Evolutionary conservation across 805 yeast species (phyloP), one percentile per base, ranked within the genome.

Genomic region (Monosporozyma unispora): DNA sequence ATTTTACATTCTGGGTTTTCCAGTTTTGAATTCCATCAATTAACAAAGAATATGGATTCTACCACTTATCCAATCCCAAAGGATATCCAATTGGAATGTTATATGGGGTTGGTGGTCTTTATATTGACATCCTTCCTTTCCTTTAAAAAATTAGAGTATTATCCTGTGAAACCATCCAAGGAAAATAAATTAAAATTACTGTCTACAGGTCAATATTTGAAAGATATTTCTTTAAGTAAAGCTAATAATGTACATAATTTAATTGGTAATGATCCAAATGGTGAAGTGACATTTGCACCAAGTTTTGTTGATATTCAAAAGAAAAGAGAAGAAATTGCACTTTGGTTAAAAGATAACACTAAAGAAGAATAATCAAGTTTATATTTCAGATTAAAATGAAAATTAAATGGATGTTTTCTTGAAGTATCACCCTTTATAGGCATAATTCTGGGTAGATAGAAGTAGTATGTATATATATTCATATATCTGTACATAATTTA

Each of bases 1-100:
- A 45, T 63, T 4, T 29, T 59, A 2, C 70, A 67, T 51, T 54
- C 69, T 7, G 69, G 63, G 1, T 64, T 61, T 47, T 63, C 69
- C 9, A 63, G 67, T 22, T 63, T 62, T 49, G 69, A 66, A 49
- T 67, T 60, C 46, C 59, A 62, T 46, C 63, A 58, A 42, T 44
- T 63, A 19, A n/a, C 57, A 12, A 57, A 57, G 28, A 58, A 52
- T 39, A 35, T 52, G 3, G 40, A 48, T 40, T n/a, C 51, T 2
- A 21, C 45, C 14, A 21, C 16, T 11, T 22, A 37, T 7, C 31
- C 25, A 11, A 41, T 65, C 35, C 70, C 70, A 14, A 31, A 48
- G 22, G 70, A 67, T 45, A 59, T 67, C 11, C 57, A 56, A 40
- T 53, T 58, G 27, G 70, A 67, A 48, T 59, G 60, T 0, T 27